Evolutionary conservation across 139 green algal species (phyloP).

Genomic region (Auxenochlorella protothecoides): DNA sequence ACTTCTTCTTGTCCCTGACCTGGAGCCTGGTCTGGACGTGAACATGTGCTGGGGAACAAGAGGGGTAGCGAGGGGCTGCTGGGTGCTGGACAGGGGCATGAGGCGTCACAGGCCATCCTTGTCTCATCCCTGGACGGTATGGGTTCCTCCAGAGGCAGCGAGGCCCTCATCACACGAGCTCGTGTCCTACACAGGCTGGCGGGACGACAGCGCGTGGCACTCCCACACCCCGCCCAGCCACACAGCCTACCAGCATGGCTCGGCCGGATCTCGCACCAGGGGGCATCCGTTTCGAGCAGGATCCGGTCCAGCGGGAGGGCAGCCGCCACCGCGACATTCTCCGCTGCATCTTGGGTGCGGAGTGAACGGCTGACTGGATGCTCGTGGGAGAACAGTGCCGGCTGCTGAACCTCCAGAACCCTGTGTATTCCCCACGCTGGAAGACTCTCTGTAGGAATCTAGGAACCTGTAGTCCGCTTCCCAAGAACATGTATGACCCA

Average conservation of each 20-base stretch:
- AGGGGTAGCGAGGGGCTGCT: no score
- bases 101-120: not conserved
- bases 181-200: not conserved
- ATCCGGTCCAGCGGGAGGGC: constrained; percentile 56
- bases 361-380: not conserved
- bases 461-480: no score
- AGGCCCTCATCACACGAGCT: no score
- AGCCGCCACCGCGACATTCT: constrained; percentile 59
- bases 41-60: not conserved
- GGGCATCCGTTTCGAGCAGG: constrained; percentile 81
- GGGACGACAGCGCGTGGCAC: not conserved
- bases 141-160: no score
- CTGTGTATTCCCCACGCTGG: no score
- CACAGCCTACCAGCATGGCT: constrained; percentile 28
- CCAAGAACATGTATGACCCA: no score
- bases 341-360: constrained; percentile 14
- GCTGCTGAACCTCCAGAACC: no score
- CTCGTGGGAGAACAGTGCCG: no score
- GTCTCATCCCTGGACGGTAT: no score
- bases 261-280: constrained; percentile 68
- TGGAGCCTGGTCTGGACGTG: constrained; percentile 24
- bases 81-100: not conserved
- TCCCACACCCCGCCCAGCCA: not conserved
- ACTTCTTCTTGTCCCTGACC: constrained; percentile 71
- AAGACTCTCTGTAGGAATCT: no score